Conservation (phyloP, 805 yeast species). For the Lipomyces spencermartinsiae region DNA sequence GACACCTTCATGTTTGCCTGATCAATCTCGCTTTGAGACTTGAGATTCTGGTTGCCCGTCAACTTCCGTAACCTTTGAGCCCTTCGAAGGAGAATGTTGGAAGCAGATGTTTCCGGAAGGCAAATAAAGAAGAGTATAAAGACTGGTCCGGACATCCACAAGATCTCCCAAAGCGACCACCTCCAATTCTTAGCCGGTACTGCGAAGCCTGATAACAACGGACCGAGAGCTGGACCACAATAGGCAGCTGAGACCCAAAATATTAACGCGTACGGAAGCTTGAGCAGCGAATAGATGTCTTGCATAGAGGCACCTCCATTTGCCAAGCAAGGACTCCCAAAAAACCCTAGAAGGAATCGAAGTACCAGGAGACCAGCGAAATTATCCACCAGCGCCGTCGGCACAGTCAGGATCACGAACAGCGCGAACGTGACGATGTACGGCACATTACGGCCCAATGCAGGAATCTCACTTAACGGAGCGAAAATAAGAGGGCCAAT, state of each 20-base stretch:
- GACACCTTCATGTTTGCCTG: not conserved
- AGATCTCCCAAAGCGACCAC: conserved; percentile 43
- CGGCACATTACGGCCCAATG: conserved; percentile 58
- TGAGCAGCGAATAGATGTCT: conserved; percentile 53
- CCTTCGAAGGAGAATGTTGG: conserved; percentile 55
- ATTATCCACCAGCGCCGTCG: conserved; percentile 57
- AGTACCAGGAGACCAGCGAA: conserved; percentile 58
- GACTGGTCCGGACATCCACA: conserved; percentile 50
- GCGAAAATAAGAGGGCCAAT: conserved; percentile 64
- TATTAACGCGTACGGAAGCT: conserved; percentile 56
- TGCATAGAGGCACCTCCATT: conserved; percentile 65
- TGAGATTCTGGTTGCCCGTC: conserved; percentile 56
- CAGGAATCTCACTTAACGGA: conserved; percentile 63
- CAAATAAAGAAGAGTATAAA: conserved; percentile 49
- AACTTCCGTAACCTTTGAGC: conserved; percentile 55
- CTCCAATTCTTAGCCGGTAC: conserved; percentile 59
- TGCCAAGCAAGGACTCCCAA: conserved; percentile 62
- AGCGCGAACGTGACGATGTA: conserved; percentile 55
- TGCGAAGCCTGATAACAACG: conserved; percentile 61
- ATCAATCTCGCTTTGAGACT: conserved; percentile 45
- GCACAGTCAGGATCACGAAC: conserved; percentile 59
- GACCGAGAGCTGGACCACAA: conserved; percentile 62
- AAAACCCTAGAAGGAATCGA: conserved; percentile 60
- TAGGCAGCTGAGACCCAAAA: conserved; percentile 61
- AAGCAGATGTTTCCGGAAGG: conserved; percentile 59